Base-by-base conservation (phyloP, 2,329 filamentous ascomycete genomes). In the Ampelomyces quisqualis region DNA sequence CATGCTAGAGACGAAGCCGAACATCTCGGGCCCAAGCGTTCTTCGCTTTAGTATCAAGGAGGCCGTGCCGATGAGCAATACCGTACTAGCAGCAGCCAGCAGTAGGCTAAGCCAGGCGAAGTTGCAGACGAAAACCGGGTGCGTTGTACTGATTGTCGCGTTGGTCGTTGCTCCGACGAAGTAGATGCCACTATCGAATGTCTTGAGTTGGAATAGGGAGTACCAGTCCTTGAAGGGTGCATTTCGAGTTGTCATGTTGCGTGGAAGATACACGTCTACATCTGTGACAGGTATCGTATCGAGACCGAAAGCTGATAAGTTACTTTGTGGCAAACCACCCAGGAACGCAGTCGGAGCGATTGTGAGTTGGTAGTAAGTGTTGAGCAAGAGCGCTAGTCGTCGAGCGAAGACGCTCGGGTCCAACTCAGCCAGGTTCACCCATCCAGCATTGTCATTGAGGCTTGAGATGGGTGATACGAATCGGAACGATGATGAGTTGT, bases 1-100 rank as follows among this genome's bases (percentile, higher is more conserved):
- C 60, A 69, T 64, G 35, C 64, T 67, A 1, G 65, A 34, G 0
- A 69, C 65, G 19, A 58, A 68, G 1, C 65, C 63, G 19, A 69
- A 64, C 35, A 69, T 40, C 20, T 68, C 65, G 0, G 66, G 66
- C 0, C 60, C 63, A 2, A 64, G 46, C 1, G 58, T 65, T 7
- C 34, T 45, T 3, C 44, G 31, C 14, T 68, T 67, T 0, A 69
- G 44, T 1, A 64, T 10, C 1, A 65, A 15, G 1, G 55, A 47
- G 1, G 32, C 31, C 0, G 28, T 11, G 0, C 63, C 65, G 1
- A 43, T 58, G 0, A 55, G 5, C 2, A 68, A 29, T 1, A 62
- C 54, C 1, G 55, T 36, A 0, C 5, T 17, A 0, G 65, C 55
- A 0, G 61, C 24, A 1, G 38, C 35, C 3, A 67, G 5, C 0